Base-by-base conservation (phyloP, 164 flowering plant species). In the Pachysandra terminalis region DNA sequence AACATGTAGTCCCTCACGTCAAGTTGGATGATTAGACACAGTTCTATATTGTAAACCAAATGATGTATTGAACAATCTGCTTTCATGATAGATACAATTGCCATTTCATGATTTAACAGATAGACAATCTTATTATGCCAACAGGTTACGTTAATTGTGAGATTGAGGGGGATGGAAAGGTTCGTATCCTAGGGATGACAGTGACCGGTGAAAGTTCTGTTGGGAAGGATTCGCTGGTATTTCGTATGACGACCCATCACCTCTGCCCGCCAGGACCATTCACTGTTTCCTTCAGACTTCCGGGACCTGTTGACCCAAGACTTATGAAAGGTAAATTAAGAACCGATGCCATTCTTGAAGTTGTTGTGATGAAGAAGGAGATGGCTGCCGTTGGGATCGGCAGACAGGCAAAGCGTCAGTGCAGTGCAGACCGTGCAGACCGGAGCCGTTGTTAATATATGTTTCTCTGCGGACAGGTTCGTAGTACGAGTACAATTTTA, bases 271-370 rank as follows among this genome's bases (percentile, higher is more conserved):
- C 90, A 5, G 89, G 93, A 21, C 84, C 82, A 7, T 88, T 88
- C 73, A 58, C 76, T 0, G 35, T 86, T 19, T 74, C 77, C 8
- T 88, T 85, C 65, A 75, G 56, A 13, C 78, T 88, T 35, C 93
- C 93, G 0, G 93, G 90, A 19, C 87, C 85, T 6, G 90, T 86
- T 9, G 89, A 88, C 61, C 93, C 93, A 5, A 77, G 87, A 71
- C 60, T 86, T 68, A 77, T 77, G 63, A 57, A 65, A 24, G 81
- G 79, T 0, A 55, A 59, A 52, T 85, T 88, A 64, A 68, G 85
- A 56, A 56, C 83, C 1, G 85, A 86, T 70, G 90, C 90, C 67
- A 88, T 86, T 54, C 73, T 88, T 59, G 93, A 88, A 77, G 90
- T 61, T 5, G 81, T 81, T 37, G 79, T 83, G 37, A 60, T 76